phyloP scores from a whole-genome alignment of 805 yeast species.

The Pichia nanzhaoensis region DNA sequence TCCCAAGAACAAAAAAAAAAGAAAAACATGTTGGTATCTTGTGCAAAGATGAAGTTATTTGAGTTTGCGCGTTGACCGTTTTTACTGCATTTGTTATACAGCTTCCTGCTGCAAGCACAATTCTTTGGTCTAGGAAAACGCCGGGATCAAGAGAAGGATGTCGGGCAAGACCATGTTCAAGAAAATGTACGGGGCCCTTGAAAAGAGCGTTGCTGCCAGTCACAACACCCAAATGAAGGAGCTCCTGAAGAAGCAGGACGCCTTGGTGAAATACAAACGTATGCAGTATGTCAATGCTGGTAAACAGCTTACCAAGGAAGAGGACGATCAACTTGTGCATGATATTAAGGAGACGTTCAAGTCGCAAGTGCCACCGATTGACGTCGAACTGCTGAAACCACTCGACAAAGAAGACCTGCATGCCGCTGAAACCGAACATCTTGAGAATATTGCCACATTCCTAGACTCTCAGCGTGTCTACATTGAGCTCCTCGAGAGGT shows the following conservation, averaged over 20 bases:
- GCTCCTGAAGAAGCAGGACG: slow-evolving; percentile 37
- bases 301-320: slow-evolving; percentile 26
- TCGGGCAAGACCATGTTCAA: slow-evolving; percentile 22
- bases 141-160: slow-evolving; percentile 17
- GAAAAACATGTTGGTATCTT: no score
- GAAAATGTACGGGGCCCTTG: slow-evolving; percentile 35
- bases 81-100: no score
- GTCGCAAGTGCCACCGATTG: slow-evolving; percentile 26
- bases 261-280: slow-evolving; percentile 43
- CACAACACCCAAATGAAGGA: slow-evolving; percentile 34
- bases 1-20: no score
- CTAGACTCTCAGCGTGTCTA: slow-evolving; percentile 70
- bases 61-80: no score
- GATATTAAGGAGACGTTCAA: slow-evolving; percentile 28
- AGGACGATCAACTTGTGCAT: slow-evolving; percentile 30
- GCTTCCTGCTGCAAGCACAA: no score
- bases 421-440: slow-evolving; percentile 31
- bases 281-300: slow-evolving; percentile 38
- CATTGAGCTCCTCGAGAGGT: slow-evolving; percentile 72
- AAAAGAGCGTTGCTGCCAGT: slow-evolving; percentile 31
- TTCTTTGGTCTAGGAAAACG: no score
- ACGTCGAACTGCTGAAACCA: slow-evolving; percentile 22
- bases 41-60: no score
- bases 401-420: slow-evolving; percentile 22
- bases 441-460: slow-evolving; percentile 55